Evolutionary conservation across 1,284 basidiomycete species (phyloP).

Genomic region (Cutaneotrichosporon daszewskae): DNA sequence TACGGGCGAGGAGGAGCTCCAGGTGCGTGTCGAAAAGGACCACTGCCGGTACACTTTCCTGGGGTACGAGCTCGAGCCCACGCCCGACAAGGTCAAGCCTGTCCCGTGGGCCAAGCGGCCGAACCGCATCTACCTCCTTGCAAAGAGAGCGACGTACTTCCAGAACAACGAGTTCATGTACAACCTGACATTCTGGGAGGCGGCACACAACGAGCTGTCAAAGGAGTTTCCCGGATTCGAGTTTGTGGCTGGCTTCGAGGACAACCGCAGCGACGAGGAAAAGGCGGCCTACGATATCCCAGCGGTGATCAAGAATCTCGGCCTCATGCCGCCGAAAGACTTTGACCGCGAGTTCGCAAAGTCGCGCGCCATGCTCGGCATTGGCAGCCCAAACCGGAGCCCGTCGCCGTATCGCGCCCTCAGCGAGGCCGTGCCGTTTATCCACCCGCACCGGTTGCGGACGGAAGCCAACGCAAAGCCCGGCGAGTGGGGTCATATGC

Average conservation of each 20-base stretch:
- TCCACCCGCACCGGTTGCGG: no score
- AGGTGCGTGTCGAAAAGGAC: no score
- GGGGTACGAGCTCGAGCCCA: conserved; percentile 15
- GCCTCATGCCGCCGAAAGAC: conserved; percentile 12
- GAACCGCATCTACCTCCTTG: conserved; percentile 21
- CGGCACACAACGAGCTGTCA: conserved; percentile 15
- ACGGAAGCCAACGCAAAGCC: no score
- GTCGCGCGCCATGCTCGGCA: conserved; percentile 20
- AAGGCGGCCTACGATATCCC: conserved; percentile 9
- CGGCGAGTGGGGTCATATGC: background rate
- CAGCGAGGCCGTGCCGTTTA: conserved; percentile 4
- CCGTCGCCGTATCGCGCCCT: conserved; percentile 20
- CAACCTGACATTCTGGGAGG: conserved; percentile 10
- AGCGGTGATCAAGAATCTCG: conserved; percentile 16
- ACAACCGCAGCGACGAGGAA: conserved; percentile 9
- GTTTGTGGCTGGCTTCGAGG: conserved; percentile 19
- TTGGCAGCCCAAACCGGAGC: conserved; percentile 18
- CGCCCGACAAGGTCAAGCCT: conserved; percentile 12
- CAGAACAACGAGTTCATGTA: conserved; percentile 8
- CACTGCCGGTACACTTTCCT: no score
- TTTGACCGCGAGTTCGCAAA: conserved; percentile 8
- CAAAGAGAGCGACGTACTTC: conserved; percentile 23
- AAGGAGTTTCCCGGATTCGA: conserved; percentile 24
- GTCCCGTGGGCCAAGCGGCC: conserved; percentile 12
- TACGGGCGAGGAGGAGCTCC: no score